Evolutionary conservation across 2,329 filamentous ascomycete species (phyloP), one percentile per base, ranked within the genome.

Genomic region (Alternaria sp.): DNA sequence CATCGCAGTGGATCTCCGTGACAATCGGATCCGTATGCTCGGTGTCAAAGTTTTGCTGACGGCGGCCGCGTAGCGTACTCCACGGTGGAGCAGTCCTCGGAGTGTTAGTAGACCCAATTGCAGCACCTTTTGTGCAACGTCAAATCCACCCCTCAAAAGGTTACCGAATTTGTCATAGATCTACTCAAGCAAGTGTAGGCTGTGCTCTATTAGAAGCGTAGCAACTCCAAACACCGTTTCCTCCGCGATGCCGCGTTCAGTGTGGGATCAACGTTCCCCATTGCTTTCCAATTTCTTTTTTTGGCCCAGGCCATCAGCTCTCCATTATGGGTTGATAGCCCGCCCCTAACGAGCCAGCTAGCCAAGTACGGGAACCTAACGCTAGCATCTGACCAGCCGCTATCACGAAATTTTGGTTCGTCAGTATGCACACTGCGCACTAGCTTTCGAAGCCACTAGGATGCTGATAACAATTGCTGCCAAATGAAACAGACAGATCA

Each of bases 361-460:
- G 37, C 44, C 29, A 17, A 26, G 44, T 34, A 54, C 24, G 31
- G 51, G 44, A 41, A 39, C 31, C 26, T 54, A 17, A 41, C 23
- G 13, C 51, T 48, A 58, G 48, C 10, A 21, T 41, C 51, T 26
- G 28, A 23, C 49, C 34, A 33, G 49, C 54, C 42, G 44, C 48
- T 50, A 44, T 54, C 37, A 54, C 36, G 13, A 28, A 37, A 34
- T 33, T 56, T 45, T 54, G 55, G 44, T 54, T 58, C 51, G 55
- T 45, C 44, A 24, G 37, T 45, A 40, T 41, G 39, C 37, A 49
- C 29, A 17, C 28, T 54, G 21, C 26, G 37, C 55, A 46, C 37
- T 58, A 58, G 37, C 37, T 17, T 24, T 53, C 24, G 2, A 46
- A 54, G 21, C 54, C 50, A 58, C 42, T 39, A 29, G 46, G 42